Evolutionary conservation across 2,329 filamentous ascomycete genomes (phyloP).

Genomic region (Lasiodiplodia citricola): DNA sequence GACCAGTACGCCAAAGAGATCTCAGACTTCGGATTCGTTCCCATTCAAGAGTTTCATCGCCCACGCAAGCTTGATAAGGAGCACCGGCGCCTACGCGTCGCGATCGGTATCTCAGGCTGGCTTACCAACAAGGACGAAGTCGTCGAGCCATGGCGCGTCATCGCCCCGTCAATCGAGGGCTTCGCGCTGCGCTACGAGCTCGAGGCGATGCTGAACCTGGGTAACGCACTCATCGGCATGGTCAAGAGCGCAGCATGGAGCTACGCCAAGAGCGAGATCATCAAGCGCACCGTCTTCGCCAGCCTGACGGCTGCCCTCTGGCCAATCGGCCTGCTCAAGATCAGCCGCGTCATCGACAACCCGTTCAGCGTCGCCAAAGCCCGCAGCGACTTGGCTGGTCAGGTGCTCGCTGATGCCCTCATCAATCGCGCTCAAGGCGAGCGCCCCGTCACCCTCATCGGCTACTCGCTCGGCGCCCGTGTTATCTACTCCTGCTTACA

Average conservation of each 20-base stretch:
- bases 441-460: conserved; percentile 77
- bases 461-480: conserved; percentile 80
- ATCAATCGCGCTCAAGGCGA: conserved; percentile 84
- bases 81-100: conserved; percentile 69
- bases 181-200: conserved; percentile 87
- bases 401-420: conserved; percentile 79
- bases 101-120: conserved; percentile 84
- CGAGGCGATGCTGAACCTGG: conserved; percentile 76
- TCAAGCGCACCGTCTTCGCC: conserved; percentile 64
- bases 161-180: conserved; percentile 72
- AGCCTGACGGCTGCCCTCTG: conserved; percentile 55
- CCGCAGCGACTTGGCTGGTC: conserved; percentile 78
- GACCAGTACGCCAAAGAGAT: conserved; percentile 85
- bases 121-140: conserved; percentile 74
- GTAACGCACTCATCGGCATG: conserved; percentile 76
- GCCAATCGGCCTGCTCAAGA: conserved; percentile 55
- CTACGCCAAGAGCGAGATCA: conserved; percentile 74
- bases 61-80: conserved; percentile 55
- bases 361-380: conserved; percentile 79
- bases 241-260: conserved; percentile 83
- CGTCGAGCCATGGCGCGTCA: conserved; percentile 74
- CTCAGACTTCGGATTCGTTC: conserved; percentile 85
- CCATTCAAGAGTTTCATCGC: conserved; percentile 5
- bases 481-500: conserved; percentile 84
- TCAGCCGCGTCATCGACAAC: conserved; percentile 71